These are phyloP conservation scores for Hysterium pulicare DNA, from an alignment of 2,329 filamentous ascomycete species.

Conservation along the genomic window DNA sequence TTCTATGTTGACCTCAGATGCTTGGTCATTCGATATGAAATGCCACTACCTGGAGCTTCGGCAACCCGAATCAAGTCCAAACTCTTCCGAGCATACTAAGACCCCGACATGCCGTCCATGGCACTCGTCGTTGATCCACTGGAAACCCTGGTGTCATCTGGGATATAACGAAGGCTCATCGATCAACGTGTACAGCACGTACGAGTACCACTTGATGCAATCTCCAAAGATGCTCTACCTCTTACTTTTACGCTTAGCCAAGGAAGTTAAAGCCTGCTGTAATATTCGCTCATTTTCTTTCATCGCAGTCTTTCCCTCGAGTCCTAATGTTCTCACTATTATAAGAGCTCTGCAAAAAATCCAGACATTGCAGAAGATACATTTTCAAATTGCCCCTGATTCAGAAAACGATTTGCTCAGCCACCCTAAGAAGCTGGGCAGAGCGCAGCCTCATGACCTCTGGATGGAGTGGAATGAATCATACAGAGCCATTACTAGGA, in stretches of 20 bases:
- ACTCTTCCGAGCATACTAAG: not conserved
- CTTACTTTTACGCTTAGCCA: constrained; percentile 35
- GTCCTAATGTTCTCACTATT: constrained; percentile 51
- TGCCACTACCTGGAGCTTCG: constrained; percentile 58
- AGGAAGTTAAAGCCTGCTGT: constrained; percentile 22
- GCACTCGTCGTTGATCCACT: constrained; percentile 48
- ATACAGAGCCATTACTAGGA: constrained; percentile 24
- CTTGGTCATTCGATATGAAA: constrained; percentile 62
- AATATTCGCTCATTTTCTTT: constrained; percentile 53
- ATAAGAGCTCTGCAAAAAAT: constrained; percentile 24
- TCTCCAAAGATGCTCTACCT: constrained; percentile 61
- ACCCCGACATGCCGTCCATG: constrained; percentile 14
- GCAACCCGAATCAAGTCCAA: constrained; percentile 10
- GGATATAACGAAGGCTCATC: constrained; percentile 74
- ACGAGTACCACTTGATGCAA: constrained; percentile 66
- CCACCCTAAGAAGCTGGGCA: constrained; percentile 36
- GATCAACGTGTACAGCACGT: constrained; percentile 65
- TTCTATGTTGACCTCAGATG: constrained; percentile 55
- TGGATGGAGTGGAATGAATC: constrained; percentile 36
- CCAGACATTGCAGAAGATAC: constrained; percentile 29
- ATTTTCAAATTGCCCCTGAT: constrained; percentile 43
- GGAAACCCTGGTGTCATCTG: constrained; percentile 63
- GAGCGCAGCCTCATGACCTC: constrained; percentile 41
- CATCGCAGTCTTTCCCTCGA: constrained; percentile 65
- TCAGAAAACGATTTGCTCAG: constrained; percentile 38